Percentiles rank a stretch among this genome's conserved stretches.
These are phyloP conservation scores for Cardamine occulta DNA, from an alignment of 345 rosid species.

Conservation along the genomic window DNA sequence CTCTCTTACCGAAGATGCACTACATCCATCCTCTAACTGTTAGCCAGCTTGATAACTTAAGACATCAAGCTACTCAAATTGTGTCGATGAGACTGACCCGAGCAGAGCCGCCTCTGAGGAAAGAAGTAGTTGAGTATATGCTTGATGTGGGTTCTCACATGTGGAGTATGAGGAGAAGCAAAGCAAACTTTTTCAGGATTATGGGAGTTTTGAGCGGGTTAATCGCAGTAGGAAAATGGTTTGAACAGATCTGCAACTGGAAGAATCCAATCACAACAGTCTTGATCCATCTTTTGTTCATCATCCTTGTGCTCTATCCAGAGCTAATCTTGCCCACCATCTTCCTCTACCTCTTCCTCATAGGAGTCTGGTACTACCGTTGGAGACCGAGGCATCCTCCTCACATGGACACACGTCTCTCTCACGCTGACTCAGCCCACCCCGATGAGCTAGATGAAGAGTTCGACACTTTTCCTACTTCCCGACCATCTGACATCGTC, in stretches of 20 bases:
- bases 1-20: conserved; percentile 91
- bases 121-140: conserved; percentile 94
- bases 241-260: conserved; percentile 94
- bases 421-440: conserved; percentile 81
- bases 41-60: conserved; percentile 80
- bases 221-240: conserved; percentile 91
- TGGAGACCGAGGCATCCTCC: conserved; percentile 97
- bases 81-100: conserved; percentile 83
- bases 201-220: conserved; percentile 76
- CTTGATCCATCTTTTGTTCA: conserved; percentile 80
- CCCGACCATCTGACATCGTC: conserved; percentile 70
- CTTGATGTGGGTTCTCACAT: conserved; percentile 93
- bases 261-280: conserved; percentile 85
- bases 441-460: conserved; percentile 95
- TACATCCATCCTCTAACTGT: conserved; percentile 86
- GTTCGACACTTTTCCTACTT: conserved; percentile 85
- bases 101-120: conserved; percentile 88
- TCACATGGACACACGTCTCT: conserved; percentile 94
- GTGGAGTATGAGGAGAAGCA: conserved; percentile 99
- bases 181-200: conserved; percentile 90
- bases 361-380: conserved; percentile 91
- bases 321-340: conserved; percentile 90
- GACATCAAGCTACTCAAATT: conserved; percentile 89
- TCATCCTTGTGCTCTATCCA: conserved; percentile 83
- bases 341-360: conserved; percentile 88